A percentile compares a stretch with the other conserved stretches of the same genome.
phyloP scores from a whole-genome alignment of 495 filamentous ascomycete genomes.

The Aspergillus conjunctus region DNA sequence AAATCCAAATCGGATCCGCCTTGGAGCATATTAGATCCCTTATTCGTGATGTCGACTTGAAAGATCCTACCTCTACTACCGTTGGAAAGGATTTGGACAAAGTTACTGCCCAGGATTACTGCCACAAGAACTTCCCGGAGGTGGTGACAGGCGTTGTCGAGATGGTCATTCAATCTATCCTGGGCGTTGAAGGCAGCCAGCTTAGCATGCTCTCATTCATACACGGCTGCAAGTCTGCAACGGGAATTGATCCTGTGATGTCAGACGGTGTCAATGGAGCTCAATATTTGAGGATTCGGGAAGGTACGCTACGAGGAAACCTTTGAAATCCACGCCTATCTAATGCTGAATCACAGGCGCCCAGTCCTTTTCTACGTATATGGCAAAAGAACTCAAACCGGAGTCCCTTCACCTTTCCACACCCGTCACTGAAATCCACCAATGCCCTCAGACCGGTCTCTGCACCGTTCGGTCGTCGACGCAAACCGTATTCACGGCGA shows the following conservation, averaged over 20 bases:
- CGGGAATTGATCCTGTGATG: constrained; percentile 1
- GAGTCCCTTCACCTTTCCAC: constrained; percentile 13
- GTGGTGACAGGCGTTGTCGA: not conserved
- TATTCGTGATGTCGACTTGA: not conserved
- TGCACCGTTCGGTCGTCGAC: constrained; percentile 14
- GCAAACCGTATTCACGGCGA: constrained; percentile 3
- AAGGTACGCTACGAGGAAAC: not conserved
- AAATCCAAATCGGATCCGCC: not conserved
- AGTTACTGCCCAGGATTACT: not conserved
- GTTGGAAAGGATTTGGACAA: not conserved
- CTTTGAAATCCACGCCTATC: not conserved
- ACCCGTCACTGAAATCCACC: constrained; percentile 16
- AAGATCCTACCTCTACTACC: not conserved
- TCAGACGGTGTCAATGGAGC: constrained; percentile 1
- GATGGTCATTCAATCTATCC: not conserved
- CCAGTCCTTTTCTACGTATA: not conserved
- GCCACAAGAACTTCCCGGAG: not conserved
- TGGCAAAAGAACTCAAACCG: not conserved
- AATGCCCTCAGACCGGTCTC: not conserved
- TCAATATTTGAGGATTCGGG: constrained; percentile 1
- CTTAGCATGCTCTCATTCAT: constrained; percentile 6
- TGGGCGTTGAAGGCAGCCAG: not conserved
- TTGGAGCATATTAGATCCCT: constrained; percentile 3
- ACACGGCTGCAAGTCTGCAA: not conserved
- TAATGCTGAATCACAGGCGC: not conserved